Base-by-base conservation (phyloP, 1,139 yeast species). In the Blastobotrys raffinosifermentans region DNA sequence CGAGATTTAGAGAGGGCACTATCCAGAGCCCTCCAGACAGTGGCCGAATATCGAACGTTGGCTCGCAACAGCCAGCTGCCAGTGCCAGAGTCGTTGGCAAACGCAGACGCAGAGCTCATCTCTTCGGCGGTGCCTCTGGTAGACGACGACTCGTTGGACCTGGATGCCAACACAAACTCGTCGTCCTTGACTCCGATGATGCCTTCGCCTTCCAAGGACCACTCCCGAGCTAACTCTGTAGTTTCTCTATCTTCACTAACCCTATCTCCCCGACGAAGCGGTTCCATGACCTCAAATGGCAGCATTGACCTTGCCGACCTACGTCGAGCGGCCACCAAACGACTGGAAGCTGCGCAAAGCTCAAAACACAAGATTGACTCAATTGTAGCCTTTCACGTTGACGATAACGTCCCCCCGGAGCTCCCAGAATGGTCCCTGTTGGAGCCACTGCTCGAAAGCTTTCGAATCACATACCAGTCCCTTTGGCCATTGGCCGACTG, bases 401-500 rank as follows among this genome's bases (percentile, higher is more conserved):
- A n/a, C n/a, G n/a, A n/a, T n/a, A n/a, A n/a, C n/a, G n/a, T n/a
- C n/a, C n/a, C n/a, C n/a, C 34, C 38, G 8, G 13, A 20, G 16
- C 31, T 33, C 17, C 38, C 38, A 4, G 23, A 14, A 6, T 23
- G 17, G 15, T 14, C 21, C 9, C 8, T 29, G 19, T 45, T 43
- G 18, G 37, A 38, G 10, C 26, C 19, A 15, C 30, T 43, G 13
- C 26, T 48, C 21, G 20, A 31, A 14, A 37, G 33, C 16, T 41
- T 45, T 32, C 38, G 38, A 36, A 38, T 39, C 19, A 38, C 48
- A 10, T 43, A 49, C 42, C 55, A 54, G 34, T 41, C 40, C 21
- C 52, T 55, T 57, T 39, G 49, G 30, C 58, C 58, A 1, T 29
- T 50, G 15, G 39, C 48, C 5, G 52, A 49, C 34, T 53, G 58